phyloP scores from a whole-genome alignment of 2,329 filamentous ascomycete species.

The Fusarium sp. region DNA sequence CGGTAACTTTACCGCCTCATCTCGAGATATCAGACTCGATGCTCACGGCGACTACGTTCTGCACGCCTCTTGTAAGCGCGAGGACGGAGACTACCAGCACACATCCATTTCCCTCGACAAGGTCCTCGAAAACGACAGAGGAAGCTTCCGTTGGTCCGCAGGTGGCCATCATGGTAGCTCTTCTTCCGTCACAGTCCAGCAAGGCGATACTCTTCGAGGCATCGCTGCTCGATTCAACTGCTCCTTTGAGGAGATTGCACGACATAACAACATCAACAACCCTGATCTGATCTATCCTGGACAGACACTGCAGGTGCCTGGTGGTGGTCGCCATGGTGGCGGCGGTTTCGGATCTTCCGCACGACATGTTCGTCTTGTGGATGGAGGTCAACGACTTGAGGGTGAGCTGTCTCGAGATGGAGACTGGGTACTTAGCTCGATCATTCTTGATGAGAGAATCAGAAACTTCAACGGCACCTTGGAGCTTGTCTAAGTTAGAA shows the following conservation, averaged over 20 bases:
- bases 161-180: slow-evolving; percentile 38
- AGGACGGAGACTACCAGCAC: slow-evolving; percentile 47
- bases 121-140: slow-evolving; percentile 49
- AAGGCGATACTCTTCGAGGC: slow-evolving; percentile 53
- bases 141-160: slow-evolving; percentile 50
- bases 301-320: slow-evolving; percentile 51
- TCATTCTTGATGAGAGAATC: slow-evolving; percentile 49
- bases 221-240: slow-evolving; percentile 48
- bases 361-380: slow-evolving; percentile 49
- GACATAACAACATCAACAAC: slow-evolving; percentile 52
- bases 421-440: slow-evolving; percentile 45
- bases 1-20: slow-evolving; percentile 50
- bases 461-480: slow-evolving; percentile 46
- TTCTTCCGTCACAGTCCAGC: slow-evolving; percentile 50
- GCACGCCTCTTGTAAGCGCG: slow-evolving; percentile 46
- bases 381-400: slow-evolving; percentile 49
- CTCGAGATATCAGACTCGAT: slow-evolving; percentile 49
- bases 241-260: slow-evolving; percentile 52
- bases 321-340: slow-evolving; percentile 28
- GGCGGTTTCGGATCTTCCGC: slow-evolving; percentile 49
- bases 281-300: slow-evolving; percentile 56
- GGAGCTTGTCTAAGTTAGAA: slow-evolving; percentile 11
- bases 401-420: slow-evolving; percentile 47
- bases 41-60: slow-evolving; percentile 48
- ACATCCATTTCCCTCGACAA: slow-evolving; percentile 50